These are phyloP conservation scores for Clarkia xantiana DNA, from an alignment of 345 rosid genomes.

Conservation along the genomic window DNA sequence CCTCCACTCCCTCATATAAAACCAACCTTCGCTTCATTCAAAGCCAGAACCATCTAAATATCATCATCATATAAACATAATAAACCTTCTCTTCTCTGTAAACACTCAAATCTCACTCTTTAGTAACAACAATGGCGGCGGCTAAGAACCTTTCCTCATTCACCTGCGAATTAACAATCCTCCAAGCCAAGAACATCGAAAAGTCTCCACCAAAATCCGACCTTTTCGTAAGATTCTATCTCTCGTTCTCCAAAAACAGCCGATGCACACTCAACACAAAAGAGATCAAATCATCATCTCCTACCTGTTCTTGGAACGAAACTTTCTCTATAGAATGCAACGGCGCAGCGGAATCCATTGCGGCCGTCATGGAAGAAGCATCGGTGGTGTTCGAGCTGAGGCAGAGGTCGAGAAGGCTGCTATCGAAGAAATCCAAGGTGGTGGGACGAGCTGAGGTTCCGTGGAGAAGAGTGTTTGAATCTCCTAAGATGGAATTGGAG, in stretches of 20 bases:
- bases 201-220: conserved; percentile 18
- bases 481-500: conserved; percentile 34
- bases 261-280: conserved; percentile 32
- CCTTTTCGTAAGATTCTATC: conserved; percentile 56
- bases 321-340: conserved; percentile 45
- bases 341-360: conserved; percentile 35
- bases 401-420: conserved; percentile 20
- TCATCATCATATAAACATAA: too few relatives aligned
- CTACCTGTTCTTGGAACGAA: conserved; percentile 34
- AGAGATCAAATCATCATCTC: conserved; percentile 27
- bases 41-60: too few relatives aligned
- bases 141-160: conserved; percentile 32
- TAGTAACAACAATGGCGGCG: neutral
- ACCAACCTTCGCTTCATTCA: too few relatives aligned
- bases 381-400: conserved; percentile 49
- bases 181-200: conserved; percentile 55
- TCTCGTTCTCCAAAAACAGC: conserved; percentile 34
- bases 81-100: too few relatives aligned
- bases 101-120: neutral
- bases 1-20: too few relatives aligned
- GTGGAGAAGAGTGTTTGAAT: conserved; percentile 32
- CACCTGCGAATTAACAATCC: conserved; percentile 40
- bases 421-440: conserved; percentile 27
- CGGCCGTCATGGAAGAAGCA: conserved; percentile 27
- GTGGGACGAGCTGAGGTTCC: conserved; percentile 44